Base-by-base conservation (phyloP, 1,284 basidiomycete species). In the Austroboletus niveus region DNA sequence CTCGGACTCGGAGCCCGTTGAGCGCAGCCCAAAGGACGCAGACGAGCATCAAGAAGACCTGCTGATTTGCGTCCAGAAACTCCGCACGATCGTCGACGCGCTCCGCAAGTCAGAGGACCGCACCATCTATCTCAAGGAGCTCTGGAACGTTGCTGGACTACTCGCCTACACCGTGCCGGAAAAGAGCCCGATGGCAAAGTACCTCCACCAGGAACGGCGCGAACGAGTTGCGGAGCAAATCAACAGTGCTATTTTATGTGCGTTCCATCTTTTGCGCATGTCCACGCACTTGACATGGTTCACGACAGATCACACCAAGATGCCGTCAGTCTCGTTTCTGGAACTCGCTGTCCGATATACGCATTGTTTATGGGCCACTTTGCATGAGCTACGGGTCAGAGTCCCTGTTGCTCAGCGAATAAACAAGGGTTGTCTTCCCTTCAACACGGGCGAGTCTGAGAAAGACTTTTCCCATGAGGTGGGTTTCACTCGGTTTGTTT, bases 141-240 rank as follows among this genome's bases (percentile, higher is more conserved):
- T 94, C 44, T 74, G 76, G 47, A 79, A 83, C 54, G 89, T 95
- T 3, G 78, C 81, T 15, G 87, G 85, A 0, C 69, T 95, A 30
- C 74, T 96, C 36, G 89, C 86, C 5, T 94, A 94, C 64, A 75
- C 74, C 24, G 75, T 83, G 4, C 87, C 92, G 0, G 88, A 92
- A 65, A 75, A 75, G 44, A 88, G 87, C 55, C 80, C 76, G 42
- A 74, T 91, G 57, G 73, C 80, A 14, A 79, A 76, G 46, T 94
- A 94, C 66, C 69, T 95, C 53, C 77, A 79, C 47, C 83, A 86
- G 64, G 81, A 80, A 52, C 73, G 91, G 52, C 78, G 92, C 48
- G 85, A 89, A 58, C 81, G 81, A 7, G 78, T 95, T 6, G 92
- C 92, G 1, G 87, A 91, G 53, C 89, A 94, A 70, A 85, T 96